These are phyloP conservation scores for Extremus antarcticus DNA, from an alignment of 495 filamentous ascomycete species.

Conservation along the genomic window DNA sequence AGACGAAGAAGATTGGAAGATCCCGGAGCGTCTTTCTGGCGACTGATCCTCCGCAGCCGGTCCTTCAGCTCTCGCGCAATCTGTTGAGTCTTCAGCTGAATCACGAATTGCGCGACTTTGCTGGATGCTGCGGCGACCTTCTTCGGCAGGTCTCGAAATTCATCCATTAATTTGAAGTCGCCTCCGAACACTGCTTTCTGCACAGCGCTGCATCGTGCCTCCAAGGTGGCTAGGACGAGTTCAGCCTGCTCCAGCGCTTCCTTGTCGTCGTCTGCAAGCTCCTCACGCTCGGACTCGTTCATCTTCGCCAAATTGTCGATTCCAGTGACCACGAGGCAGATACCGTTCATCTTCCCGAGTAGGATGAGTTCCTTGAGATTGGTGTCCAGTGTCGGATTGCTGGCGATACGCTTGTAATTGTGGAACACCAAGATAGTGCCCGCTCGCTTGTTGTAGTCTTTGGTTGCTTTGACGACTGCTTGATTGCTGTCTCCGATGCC, in stretches of 20 bases:
- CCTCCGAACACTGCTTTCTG: not conserved
- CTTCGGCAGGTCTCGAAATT: not conserved
- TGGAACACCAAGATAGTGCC: conserved; percentile 3
- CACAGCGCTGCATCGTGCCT: not conserved
- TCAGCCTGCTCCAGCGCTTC: not conserved
- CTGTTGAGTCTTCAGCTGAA: not conserved
- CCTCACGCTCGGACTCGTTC: not conserved
- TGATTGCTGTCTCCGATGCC: conserved; percentile 4
- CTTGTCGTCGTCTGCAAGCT: not conserved
- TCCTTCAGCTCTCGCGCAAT: not conserved
- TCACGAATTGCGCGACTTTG: conserved; percentile 1
- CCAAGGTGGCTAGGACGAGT: not conserved
- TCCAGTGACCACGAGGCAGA: conserved; percentile 2
- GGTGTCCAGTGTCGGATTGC: not conserved
- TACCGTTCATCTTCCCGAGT: not conserved
- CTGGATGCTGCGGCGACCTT: not conserved
- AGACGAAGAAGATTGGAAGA: conserved; percentile 5
- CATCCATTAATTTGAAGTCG: no score
- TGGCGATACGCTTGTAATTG: not conserved
- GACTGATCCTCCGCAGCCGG: not conserved
- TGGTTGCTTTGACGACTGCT: conserved; percentile 3
- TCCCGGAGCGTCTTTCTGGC: conserved; percentile 4
- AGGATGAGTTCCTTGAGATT: not conserved
- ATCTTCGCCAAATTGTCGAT: not conserved
- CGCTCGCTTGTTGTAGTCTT: not conserved